Evolutionary conservation across 1,284 basidiomycete genomes (phyloP).

Genomic region (Blastosporella zonata): DNA sequence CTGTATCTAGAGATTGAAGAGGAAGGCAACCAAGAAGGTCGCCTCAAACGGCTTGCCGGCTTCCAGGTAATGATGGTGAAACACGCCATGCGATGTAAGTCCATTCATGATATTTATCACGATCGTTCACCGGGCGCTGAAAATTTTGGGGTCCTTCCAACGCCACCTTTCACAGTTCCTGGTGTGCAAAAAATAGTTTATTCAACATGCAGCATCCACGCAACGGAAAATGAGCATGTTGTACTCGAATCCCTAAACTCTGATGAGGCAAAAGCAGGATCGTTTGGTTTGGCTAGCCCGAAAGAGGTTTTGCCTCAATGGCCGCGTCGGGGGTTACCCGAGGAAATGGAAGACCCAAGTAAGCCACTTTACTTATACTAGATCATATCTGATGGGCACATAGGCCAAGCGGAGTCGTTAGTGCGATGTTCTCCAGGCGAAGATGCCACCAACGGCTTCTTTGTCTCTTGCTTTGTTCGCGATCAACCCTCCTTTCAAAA

Average conservation of each 20-base stretch:
- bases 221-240: constrained; percentile 84
- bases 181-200: constrained; percentile 84
- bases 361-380: constrained; percentile 13
- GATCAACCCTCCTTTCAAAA: constrained; percentile 18
- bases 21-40: constrained; percentile 54
- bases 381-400: neutral
- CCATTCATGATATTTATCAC: constrained; percentile 2
- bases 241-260: constrained; percentile 66
- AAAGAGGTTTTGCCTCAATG: constrained; percentile 72
- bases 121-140: constrained; percentile 9
- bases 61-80: constrained; percentile 94
- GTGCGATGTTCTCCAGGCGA: constrained; percentile 84
- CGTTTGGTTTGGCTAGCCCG: constrained; percentile 68
- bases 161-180: constrained; percentile 40
- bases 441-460: constrained; percentile 93
- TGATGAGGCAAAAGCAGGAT: constrained; percentile 55
- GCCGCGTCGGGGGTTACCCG: constrained; percentile 71
- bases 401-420: constrained; percentile 61
- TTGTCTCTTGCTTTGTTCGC: constrained; percentile 82
- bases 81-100: constrained; percentile 91
- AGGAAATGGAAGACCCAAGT: constrained; percentile 56
- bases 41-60: constrained; percentile 76
- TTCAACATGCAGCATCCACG: constrained; percentile 93
- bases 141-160: constrained; percentile 13
- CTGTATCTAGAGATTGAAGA: constrained; percentile 41